A percentile compares a stretch with the other conserved stretches of the same genome.
Conservation (phyloP, 805 yeast species). For the Metschnikowia baotianmanensis region DNA sequence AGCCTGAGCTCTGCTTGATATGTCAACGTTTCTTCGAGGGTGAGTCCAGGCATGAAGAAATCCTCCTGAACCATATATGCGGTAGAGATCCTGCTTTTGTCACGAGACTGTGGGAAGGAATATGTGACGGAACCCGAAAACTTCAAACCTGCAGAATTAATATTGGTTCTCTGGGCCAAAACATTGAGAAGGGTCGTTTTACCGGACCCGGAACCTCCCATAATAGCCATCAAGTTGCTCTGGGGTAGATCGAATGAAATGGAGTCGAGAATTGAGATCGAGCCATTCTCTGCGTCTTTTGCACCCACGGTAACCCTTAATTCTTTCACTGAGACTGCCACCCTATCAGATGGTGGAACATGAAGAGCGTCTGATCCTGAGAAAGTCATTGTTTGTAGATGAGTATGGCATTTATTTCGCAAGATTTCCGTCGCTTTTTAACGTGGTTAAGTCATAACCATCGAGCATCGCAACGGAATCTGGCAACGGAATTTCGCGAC, state of each 20-base stretch:
- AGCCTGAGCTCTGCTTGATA: constrained; percentile 72
- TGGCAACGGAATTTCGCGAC: constrained; percentile 4
- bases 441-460: background rate
- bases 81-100: constrained; percentile 23
- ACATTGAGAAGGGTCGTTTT: constrained; percentile 77
- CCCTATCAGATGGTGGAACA: constrained; percentile 14
- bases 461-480: constrained; percentile 6
- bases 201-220: constrained; percentile 89
- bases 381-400: constrained; percentile 1
- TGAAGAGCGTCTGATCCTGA: constrained; percentile 13
- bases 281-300: constrained; percentile 13
- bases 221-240: constrained; percentile 70
- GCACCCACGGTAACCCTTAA: constrained; percentile 14
- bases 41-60: constrained; percentile 63
- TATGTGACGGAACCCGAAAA: constrained; percentile 45
- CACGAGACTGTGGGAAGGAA: constrained; percentile 8
- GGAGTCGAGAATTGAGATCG: constrained; percentile 31
- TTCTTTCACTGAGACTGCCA: constrained; percentile 12
- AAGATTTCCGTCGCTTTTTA: background rate
- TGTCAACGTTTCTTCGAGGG: constrained; percentile 66
- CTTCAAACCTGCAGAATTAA: constrained; percentile 38
- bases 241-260: constrained; percentile 58
- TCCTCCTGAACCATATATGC: constrained; percentile 81
- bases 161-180: constrained; percentile 50
- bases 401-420: background rate